These are phyloP conservation scores for Hondaea fermentalgiana DNA, from an alignment of 108 stramenopile species.

Conservation along the genomic window DNA sequence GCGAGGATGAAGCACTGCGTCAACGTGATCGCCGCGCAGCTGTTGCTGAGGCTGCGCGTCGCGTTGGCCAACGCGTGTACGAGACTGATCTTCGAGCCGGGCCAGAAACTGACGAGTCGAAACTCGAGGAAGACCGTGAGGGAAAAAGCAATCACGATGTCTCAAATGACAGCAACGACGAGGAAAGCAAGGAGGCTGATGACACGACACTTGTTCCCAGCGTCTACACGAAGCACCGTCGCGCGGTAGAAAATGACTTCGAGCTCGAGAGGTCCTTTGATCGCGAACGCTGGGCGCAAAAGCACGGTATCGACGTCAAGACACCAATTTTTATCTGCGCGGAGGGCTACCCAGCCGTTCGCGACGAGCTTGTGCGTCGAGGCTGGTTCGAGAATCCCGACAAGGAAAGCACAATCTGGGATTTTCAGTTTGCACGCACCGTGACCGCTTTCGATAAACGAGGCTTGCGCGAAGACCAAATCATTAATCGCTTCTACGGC, in stretches of 20 bases:
- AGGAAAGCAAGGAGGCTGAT: background rate
- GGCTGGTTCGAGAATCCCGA: conserved; percentile 53
- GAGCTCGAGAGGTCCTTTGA: background rate
- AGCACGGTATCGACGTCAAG: conserved; percentile 26
- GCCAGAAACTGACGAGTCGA: background rate
- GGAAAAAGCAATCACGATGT: no score
- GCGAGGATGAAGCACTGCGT: background rate
- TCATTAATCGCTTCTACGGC: conserved; percentile 51
- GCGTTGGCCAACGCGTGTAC: background rate
- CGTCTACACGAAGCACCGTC: background rate
- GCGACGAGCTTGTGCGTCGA: conserved; percentile 40
- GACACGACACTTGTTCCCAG: background rate
- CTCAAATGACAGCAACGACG: background rate
- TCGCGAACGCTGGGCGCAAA: conserved; percentile 32
- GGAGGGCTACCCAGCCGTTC: conserved; percentile 59
- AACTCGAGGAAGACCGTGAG: no score
- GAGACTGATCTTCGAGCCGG: background rate
- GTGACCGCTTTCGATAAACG: conserved; percentile 11
- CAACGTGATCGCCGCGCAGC: background rate
- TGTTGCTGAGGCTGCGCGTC: background rate
- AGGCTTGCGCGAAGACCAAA: conserved; percentile 38
- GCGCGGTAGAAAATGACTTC: background rate
- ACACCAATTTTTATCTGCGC: conserved; percentile 46
- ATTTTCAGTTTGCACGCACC: conserved; percentile 47
- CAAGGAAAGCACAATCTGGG: conserved; percentile 43